Evolutionary conservation across 805 yeast species (phyloP), one percentile per base, ranked within the genome.

Genomic region (Yarrowia hollandica): DNA sequence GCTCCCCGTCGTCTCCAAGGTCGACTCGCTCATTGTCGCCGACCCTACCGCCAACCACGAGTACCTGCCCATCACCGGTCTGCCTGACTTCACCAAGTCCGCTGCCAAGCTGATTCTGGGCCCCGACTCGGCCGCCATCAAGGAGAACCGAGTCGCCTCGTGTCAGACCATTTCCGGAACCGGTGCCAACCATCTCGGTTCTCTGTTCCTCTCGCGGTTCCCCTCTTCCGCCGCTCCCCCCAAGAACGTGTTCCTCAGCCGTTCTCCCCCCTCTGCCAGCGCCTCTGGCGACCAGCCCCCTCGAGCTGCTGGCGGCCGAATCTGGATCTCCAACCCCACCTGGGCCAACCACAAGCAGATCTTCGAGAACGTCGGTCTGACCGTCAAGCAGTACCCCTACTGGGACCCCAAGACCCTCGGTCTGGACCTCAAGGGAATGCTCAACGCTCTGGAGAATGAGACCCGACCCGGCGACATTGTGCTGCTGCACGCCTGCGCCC

Each of bases 321-420:
- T 91, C 61, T 79, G 84, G 69, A 79, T 90, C 59, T 94, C 97
- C 50, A 80, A 83, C 68, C 97, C 96, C 59, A 86, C 97, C 15
- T 91, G 98, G 98, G 90, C 96, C 38, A 92, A 91, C 74, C 97
- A 91, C 75, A 75, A 81, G 63, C 88, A 90, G 58, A 88, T 90
- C 54, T 86, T 90, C 74, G 74, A 78, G 60, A 86, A 82, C 64
- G 82, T 89, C 21, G 96, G 96, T n/a, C 75, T 90, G 26, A 82
- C 61, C 65, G 75, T 60, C 2, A 79, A 77, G 64, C 77, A 74
- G 69, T 90, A 90, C 74, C 76, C 84, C 14, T 90, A 90, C 75
- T 89, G 86, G 75, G 82, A 88, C 71, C 74, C 77, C 63, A 62
- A 72, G 57, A 79, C 79, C 64, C 86, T 86, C 67, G 79, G 80